Evolutionary conservation across 1,284 basidiomycete species (phyloP), one percentile per base, ranked within the genome.

Genomic region (Cryptococcus amylolentus): DNA sequence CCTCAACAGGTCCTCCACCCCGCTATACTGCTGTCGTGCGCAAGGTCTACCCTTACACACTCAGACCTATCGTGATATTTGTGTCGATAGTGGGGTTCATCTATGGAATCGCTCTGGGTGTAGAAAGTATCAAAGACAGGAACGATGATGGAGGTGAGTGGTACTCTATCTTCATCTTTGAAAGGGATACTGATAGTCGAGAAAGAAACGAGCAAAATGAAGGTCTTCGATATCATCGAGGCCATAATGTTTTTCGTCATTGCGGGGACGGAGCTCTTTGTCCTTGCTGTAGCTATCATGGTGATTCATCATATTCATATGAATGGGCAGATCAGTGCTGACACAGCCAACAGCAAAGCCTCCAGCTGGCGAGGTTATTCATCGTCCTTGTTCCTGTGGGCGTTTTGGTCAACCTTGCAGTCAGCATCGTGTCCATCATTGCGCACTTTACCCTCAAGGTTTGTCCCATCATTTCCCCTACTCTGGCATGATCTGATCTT

Each of bases 361-460:
- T 84, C 0, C 47, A 66, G 0, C 63, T 88, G 23, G 80, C 86
- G 31, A 80, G 82, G 51, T 63, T 83, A 4, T 86, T 86, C 65
- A 80, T 84, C 0, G 78, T 82, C 49, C 64, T 84, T 20, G 83
- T 84, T 3, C 76, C 82, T 6, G 62, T 83, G 5, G 82, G 81
- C 7, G 75, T 83, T 20, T 64, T 86, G 38, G 65, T 86, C 0
- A 79, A 86, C 26, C 65, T 82, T 10, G 86, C 74, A 0, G 77
- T 82, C 1, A 83, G 82, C 6, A 74, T 88, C 52, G 66, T 88
- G 51, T 78, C 81, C 16, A 78, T 84, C 8, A 72, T 88, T 7
- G 75, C 83, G 1, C 88, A 90, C 67, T 89, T 88, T 71, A 76
- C 79, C 1, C 80, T 82, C 68, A 88, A 90, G 82, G 85, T 69